phyloP scores from a whole-genome alignment of 139 green algal species.

The Penium margaritaceum region DNA sequence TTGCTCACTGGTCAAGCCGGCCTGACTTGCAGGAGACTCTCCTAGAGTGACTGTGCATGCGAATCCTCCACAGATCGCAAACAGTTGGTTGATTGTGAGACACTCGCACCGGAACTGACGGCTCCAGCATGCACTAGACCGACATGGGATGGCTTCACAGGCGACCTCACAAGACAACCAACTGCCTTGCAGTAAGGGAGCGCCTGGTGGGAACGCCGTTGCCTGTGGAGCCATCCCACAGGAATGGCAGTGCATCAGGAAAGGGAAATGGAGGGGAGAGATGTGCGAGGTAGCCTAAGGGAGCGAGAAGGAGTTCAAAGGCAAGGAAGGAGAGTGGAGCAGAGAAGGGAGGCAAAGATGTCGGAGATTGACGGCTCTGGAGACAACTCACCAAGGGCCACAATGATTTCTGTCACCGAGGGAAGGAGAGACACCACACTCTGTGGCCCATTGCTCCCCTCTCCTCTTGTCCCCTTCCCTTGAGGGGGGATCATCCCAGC shows the following conservation, averaged over 20 bases:
- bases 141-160: too few species aligned
- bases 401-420: conserved; percentile 68
- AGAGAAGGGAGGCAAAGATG: background rate
- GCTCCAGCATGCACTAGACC: too few species aligned
- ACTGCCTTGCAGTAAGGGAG: too few species aligned
- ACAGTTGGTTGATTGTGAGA: too few species aligned
- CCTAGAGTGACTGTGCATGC: too few species aligned
- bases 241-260: background rate
- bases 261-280: background rate
- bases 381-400: conserved; percentile 61
- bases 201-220: background rate
- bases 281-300: background rate
- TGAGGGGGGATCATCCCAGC: too few species aligned
- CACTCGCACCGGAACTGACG: too few species aligned
- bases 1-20: too few species aligned
- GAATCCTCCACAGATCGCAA: too few species aligned
- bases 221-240: background rate
- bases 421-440: conserved; percentile 64
- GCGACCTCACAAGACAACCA: too few species aligned
- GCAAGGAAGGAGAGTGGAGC: background rate
- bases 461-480: too few species aligned
- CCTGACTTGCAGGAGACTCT: too few species aligned
- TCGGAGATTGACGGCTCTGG: background rate
- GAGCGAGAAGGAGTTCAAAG: background rate
- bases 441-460: background rate